These are phyloP conservation scores for Cryphonectria carpinicola DNA, from an alignment of 2,329 filamentous ascomycete genomes.

Conservation along the genomic window DNA sequence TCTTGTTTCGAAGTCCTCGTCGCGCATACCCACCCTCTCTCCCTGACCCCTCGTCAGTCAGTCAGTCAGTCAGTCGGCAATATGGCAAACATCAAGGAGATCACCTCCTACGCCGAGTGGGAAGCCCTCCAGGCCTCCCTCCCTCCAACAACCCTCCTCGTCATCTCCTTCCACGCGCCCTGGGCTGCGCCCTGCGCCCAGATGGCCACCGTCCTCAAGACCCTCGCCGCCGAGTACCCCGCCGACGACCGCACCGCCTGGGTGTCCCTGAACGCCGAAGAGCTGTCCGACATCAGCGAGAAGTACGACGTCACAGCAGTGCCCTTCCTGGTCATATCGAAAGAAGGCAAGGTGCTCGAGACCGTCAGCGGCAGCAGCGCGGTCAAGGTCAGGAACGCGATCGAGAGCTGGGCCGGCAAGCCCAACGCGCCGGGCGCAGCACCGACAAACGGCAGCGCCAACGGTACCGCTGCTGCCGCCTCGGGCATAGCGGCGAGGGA, in stretches of 20 bases:
- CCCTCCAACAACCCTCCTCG: conserved; percentile 70
- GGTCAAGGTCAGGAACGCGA: conserved; percentile 78
- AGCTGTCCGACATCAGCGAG: conserved; percentile 89
- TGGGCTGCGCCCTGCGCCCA: conserved; percentile 97
- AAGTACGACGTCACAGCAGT: conserved; percentile 93
- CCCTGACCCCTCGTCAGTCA: not conserved
- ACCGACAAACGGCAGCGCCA: conserved; percentile 36
- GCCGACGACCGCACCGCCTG: conserved; percentile 72
- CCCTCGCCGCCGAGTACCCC: conserved; percentile 85
- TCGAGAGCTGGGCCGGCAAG: conserved; percentile 76
- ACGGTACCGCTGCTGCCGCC: conserved; percentile 40
- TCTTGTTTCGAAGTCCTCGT: no score
- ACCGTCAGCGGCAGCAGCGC: conserved; percentile 90
- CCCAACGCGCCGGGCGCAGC: conserved; percentile 40
- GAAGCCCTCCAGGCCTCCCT: conserved; percentile 67
- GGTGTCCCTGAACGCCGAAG: conserved; percentile 92
- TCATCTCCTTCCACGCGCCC: conserved; percentile 93
- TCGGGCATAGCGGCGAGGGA: conserved; percentile 35
- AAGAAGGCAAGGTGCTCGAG: conserved; percentile 75
- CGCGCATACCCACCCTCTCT: not conserved
- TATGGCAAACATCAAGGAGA: conserved; percentile 80
- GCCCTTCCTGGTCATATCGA: conserved; percentile 85
- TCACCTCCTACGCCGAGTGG: conserved; percentile 76
- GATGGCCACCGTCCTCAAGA: conserved; percentile 84
- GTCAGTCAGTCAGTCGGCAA: not conserved